Base-by-base conservation (phyloP, 2,329 filamentous ascomycete genomes). In the Curvularia verruculosa region DNA sequence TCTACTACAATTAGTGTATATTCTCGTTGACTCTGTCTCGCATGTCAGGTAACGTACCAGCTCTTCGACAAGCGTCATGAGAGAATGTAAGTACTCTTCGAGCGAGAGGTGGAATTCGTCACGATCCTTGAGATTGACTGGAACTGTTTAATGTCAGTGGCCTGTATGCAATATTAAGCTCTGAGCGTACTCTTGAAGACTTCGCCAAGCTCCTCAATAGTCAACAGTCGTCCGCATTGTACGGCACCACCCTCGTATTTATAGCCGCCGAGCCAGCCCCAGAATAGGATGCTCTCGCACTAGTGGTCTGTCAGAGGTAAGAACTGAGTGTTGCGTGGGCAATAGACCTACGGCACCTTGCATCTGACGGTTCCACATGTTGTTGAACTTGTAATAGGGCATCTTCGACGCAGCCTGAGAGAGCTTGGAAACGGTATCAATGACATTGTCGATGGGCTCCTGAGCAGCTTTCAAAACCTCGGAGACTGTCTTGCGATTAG, bases 371-470 rank as follows among this genome's bases (percentile, higher is more conserved):
- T 87, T 85, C 95, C 95, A 99, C 75, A 92, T 86, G 54, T 83
- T 81, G 78, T 97, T 97, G 81, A 96, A 97, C 84, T 96, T 97
- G 87, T 98, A 99, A 82, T 98, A 99, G 0, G 95, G 94, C 70
- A 96, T 89, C 74, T 90, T 84, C 24, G 92, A 93, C 2, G 93
- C 92, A 52, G 91, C 85, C 52, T 83, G 79, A 59, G 86, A 85
- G 43, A 99, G 85, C 65, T 88, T 86, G 55, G 81, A 79, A 44
- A 97, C 84, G 43, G 88, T 89, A 46, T 86, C 81, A 54, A 90
- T 84, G 75, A 96, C 87, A 34, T 89, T 85, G 61, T 85, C 81
- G 73, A 98, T 90, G 55, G 85, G 85, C 59, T 81, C 79, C 58
- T 92, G 85, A 1, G 91, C 88, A 64, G 90, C 85, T 10, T 84